phyloP scores from a whole-genome alignment of 1,284 basidiomycete species.

The Trametes pubescens region DNA sequence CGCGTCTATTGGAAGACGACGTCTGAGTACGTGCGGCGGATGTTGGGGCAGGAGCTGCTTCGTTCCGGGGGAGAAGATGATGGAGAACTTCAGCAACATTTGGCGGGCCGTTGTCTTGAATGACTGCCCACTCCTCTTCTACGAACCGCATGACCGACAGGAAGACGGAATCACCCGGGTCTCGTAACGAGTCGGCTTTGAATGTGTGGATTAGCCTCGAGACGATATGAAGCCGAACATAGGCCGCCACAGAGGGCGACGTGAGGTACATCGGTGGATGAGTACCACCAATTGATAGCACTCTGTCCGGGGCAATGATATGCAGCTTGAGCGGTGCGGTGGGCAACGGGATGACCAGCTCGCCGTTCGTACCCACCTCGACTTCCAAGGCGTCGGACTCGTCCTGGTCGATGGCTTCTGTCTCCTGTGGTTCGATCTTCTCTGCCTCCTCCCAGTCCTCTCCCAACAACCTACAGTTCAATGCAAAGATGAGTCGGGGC shows the following conservation, averaged over 20 bases:
- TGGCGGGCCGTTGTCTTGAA: constrained; percentile 78
- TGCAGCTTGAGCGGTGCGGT: constrained; percentile 73
- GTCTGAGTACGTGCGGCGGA: constrained; percentile 12
- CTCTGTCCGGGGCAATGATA: constrained; percentile 61
- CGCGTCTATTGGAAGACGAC: constrained; percentile 23
- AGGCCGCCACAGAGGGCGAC: constrained; percentile 78
- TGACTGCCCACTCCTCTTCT: constrained; percentile 71
- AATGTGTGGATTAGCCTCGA: constrained; percentile 65
- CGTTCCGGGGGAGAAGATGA: constrained; percentile 59
- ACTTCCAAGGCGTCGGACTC: constrained; percentile 80
- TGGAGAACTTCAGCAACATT: constrained; percentile 71
- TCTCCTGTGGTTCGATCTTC: constrained; percentile 31
- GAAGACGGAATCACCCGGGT: constrained; percentile 76
- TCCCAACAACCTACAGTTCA: constrained; percentile 60
- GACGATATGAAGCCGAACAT: constrained; percentile 88
- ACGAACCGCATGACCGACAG: constrained; percentile 80
- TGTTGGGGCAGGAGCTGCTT: not conserved
- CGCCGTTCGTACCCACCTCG: constrained; percentile 49
- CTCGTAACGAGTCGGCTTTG: constrained; percentile 63
- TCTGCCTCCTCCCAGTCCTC: constrained; percentile 42
- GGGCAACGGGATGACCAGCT: constrained; percentile 69
- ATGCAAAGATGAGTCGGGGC: constrained; percentile 56
- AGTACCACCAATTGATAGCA: constrained; percentile 62
- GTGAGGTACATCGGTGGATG: constrained; percentile 82
- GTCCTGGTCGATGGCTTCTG: constrained; percentile 56